Conservation (phyloP, 495 filamentous ascomycete genomes). For the Hyaloscypha bicolor region DNA sequence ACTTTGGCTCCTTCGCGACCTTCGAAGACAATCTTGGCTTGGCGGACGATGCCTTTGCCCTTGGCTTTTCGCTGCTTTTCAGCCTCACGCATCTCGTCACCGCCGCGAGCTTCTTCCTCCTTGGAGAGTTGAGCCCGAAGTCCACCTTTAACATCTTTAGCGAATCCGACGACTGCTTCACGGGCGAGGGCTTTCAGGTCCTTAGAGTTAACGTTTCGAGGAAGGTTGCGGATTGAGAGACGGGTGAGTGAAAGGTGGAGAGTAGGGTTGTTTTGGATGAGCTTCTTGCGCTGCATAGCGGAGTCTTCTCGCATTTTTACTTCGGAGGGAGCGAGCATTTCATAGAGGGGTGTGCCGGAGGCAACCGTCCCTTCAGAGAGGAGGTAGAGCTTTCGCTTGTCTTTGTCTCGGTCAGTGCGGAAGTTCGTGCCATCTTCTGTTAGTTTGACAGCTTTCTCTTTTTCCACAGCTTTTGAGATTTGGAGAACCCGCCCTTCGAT, state of each 20-base stretch:
- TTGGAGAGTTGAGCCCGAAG: slow-evolving; percentile 75
- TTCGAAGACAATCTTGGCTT: slow-evolving; percentile 95
- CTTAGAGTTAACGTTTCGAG: slow-evolving; percentile 80
- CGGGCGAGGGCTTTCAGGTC: slow-evolving; percentile 89
- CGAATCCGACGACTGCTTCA: slow-evolving; percentile 89
- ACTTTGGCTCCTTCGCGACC: slow-evolving; percentile 80
- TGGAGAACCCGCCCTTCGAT: slow-evolving; percentile 86
- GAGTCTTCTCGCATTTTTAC: slow-evolving; percentile 86
- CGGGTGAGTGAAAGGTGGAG: slow-evolving; percentile 90
- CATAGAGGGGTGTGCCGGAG: slow-evolving; percentile 69
- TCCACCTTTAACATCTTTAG: slow-evolving; percentile 79
- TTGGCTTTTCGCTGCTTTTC: slow-evolving; percentile 77
- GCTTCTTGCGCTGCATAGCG: slow-evolving; percentile 80
- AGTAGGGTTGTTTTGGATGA: slow-evolving; percentile 87
- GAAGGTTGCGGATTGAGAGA: slow-evolving; percentile 92
- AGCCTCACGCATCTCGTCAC: slow-evolving; percentile 75
- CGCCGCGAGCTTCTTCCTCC: slow-evolving; percentile 79
- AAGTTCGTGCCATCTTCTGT: slow-evolving; percentile 65
- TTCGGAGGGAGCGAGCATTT: slow-evolving; percentile 76
- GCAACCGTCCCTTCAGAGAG: slow-evolving; percentile 84
- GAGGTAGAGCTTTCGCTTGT: slow-evolving; percentile 92
- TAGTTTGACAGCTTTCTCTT: slow-evolving; percentile 73
- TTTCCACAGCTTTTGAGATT: slow-evolving; percentile 80
- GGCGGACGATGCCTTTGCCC: slow-evolving; percentile 90
- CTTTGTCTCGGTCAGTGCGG: slow-evolving; percentile 72